Percentiles rank a stretch among this genome's conserved stretches.
Evolutionary conservation across 129 eudicot species (phyloP).

Genomic region (Smallanthus sonchifolius): DNA sequence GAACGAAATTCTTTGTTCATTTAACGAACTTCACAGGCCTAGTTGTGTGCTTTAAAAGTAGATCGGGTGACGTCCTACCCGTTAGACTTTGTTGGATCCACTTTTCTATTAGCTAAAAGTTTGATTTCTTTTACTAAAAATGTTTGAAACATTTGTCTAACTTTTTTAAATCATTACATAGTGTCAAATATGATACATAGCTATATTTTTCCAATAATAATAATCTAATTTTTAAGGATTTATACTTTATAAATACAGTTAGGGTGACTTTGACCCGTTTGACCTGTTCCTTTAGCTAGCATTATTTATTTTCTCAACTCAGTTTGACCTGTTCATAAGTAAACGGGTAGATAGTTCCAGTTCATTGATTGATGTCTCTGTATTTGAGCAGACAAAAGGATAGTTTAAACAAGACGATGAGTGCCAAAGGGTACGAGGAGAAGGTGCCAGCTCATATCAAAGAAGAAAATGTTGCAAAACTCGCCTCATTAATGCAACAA

Average conservation of each 20-base stretch:
- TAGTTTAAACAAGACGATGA: constrained; percentile 45
- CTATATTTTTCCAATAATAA: no score
- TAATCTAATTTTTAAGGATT: no score
- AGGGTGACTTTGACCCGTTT: background rate
- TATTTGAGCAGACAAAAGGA: constrained; percentile 62
- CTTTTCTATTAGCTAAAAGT: no score
- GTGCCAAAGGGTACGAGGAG: constrained; percentile 70
- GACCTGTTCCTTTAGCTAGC: background rate
- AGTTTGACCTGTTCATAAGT: background rate
- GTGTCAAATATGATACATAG: no score
- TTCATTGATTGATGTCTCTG: background rate
- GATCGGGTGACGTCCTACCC: background rate
- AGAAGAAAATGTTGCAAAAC: constrained; percentile 53
- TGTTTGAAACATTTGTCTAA: no score
- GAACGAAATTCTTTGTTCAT: no score
- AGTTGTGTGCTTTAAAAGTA: no score
- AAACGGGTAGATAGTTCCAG: background rate
- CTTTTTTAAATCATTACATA: background rate
- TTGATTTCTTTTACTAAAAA: no score
- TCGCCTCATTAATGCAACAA: constrained; percentile 51
- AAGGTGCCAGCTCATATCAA: constrained; percentile 64
- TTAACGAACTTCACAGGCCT: no score
- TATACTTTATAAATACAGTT: background rate
- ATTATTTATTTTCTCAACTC: background rate
- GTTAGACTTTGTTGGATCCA: background rate